Evolutionary conservation across 805 yeast genomes (phyloP), one percentile per base, ranked within the genome.

Genomic region (Kazachstania kunashirensis): DNA sequence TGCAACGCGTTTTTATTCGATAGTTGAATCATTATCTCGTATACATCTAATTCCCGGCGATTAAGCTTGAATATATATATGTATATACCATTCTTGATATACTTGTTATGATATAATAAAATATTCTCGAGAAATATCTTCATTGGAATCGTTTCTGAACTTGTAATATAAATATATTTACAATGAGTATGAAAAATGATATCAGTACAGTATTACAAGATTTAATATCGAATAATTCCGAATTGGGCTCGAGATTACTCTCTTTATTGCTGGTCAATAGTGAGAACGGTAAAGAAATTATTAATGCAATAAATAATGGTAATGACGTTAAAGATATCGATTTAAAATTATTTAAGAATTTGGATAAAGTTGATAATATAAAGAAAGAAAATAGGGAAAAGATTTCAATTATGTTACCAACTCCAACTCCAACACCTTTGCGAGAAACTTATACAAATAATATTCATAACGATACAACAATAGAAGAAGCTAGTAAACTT

Each of bases 231-330:
- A 49, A 45, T 20, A 45, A 55, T 33, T 48, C 56, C 20, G 57
- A 53, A 40, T 39, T 55, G 38, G 60, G 58, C 14, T 50, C 60
- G 23, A 41, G 52, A 24, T 38, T 55, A 20, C 34, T 55, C 24
- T 55, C 60, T 16, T 43, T 55, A 36, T 41, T 55, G 40, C 49
- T 55, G 45, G 52, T 53, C 28, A 52, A 48, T 43, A 50, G 48
- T 37, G 52, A 49, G 23, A 55, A 52, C 29, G 54, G 55, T 8
- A 42, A 48, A 33, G 55, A 50, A 19, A 50, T 55, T 24, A 53
- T 55, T n/a, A 42, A 42, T 24, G 55, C 55, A 14, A 50, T 51
- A 14, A 51, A 51, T 39, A 43, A 39, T 15, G 52, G 52, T 7
- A 46, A 45, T 30, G 38, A 24, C 14, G 23, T 27, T 8, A 24